phyloP scores from a whole-genome alignment of 108 stramenopile species.

The Fragilaria crotonensis region DNA sequence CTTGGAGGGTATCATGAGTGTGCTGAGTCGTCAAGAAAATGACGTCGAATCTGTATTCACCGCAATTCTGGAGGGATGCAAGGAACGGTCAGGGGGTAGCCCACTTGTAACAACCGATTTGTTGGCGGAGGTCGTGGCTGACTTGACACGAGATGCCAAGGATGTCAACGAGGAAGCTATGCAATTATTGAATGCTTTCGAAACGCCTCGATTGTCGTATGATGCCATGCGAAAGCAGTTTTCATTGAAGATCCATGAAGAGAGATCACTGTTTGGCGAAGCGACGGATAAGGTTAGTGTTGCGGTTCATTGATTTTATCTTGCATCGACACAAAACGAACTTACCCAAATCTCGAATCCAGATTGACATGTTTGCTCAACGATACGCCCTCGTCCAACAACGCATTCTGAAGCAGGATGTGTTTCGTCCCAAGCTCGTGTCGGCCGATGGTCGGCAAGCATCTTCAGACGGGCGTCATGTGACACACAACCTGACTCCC shows the following conservation, averaged over 20 bases:
- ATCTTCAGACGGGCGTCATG: constrained; percentile 1
- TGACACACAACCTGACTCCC: constrained; percentile 32
- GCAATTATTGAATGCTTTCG: constrained; percentile 32
- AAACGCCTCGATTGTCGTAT: constrained; percentile 31
- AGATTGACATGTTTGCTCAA: constrained; percentile 65
- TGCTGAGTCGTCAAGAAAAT: constrained; percentile 22
- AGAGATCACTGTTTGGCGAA: constrained; percentile 28
- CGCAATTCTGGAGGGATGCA: constrained; percentile 4
- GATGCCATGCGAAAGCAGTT: constrained; percentile 40
- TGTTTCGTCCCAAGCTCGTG: constrained; percentile 41
- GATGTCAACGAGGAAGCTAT: constrained; percentile 12
- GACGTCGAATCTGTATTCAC: not conserved
- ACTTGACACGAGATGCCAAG: constrained; percentile 3
- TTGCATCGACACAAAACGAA: too few relatives aligned
- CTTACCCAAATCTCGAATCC: too few relatives aligned
- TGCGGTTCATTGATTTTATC: too few relatives aligned
- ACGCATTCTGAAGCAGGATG: constrained; percentile 56
- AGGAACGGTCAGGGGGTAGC: not conserved
- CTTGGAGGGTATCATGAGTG: constrained; percentile 36
- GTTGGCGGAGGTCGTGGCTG: constrained; percentile 11
- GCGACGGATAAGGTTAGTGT: constrained; percentile 26
- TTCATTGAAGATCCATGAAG: constrained; percentile 5
- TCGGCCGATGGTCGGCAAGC: constrained; percentile 2
- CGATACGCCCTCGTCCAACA: constrained; percentile 69
- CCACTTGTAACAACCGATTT: constrained; percentile 6